Base-by-base conservation (phyloP, 768 basidiomycete species). In the Tylopilus sp. region DNA sequence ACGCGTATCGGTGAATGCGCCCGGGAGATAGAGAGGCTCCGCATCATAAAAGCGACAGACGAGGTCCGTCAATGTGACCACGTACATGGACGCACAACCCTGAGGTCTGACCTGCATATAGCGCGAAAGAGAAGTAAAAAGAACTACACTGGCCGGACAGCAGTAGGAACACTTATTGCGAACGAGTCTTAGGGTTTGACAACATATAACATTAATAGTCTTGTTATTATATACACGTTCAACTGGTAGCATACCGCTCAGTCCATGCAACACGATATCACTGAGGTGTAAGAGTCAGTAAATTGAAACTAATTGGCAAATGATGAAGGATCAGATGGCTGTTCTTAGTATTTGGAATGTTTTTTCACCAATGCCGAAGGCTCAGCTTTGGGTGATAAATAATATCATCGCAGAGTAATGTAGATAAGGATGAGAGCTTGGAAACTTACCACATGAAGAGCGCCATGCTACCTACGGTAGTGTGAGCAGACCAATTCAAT, bases 11-110 rank as follows among this genome's bases (percentile, higher is more conserved):
- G 82, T 45, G 82, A 83, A 48, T 91, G 90, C 73, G 77, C 78
- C n/a, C 75, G 79, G 48, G 86, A 91, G 60, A 77, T 92, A 2
- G 86, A 91, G 57, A 75, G 76, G 55, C 64, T 91, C 46, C 72
- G 87, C 26, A 71, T 74, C 18, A 75, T 82, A 58, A 83, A 85
- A 62, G 79, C 79, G 31, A 82, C 81, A 8, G 88, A 91, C 57
- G 88, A 90, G 72, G 67, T 70, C 35, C 11, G 67, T 50, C 21
- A 13, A 26, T 60, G 67, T 39, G 8, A 22, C 31, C 17, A 40
- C n/a, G 15, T 43, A 46, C 20, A 6, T 28, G 28, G 11, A 28
- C 11, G 28, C 28, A 28, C 7, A 28, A 28, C 28, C 11, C 28
- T 28, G 28, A 28, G 6, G 21, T 15, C 40, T 66, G 21, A 55